phyloP scores from a whole-genome alignment of 2,329 filamentous ascomycete species.

The Malbranchea zuffiana region DNA sequence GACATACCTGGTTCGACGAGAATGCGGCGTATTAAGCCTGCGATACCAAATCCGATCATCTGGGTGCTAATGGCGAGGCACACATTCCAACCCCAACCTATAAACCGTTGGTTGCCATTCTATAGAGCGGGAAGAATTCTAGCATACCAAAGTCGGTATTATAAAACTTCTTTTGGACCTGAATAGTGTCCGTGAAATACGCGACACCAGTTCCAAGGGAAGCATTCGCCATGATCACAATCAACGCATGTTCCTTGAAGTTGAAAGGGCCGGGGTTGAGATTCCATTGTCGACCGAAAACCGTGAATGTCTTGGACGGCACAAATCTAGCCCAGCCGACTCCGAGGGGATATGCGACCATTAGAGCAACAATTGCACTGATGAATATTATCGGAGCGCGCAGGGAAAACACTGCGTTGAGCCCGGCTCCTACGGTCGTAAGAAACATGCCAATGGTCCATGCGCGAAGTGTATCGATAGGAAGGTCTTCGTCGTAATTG shows the following conservation, averaged over 20 bases:
- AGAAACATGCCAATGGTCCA: constrained; percentile 53
- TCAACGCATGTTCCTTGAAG: constrained; percentile 38
- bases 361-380: constrained; percentile 52
- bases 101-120: no score
- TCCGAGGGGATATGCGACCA: constrained; percentile 48
- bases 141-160: constrained; percentile 51
- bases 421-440: constrained; percentile 50
- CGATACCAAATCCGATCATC: constrained; percentile 58
- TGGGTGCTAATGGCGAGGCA: constrained; percentile 58
- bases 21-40: constrained; percentile 56
- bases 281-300: constrained; percentile 31
- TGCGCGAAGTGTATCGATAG: constrained; percentile 54
- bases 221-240: constrained; percentile 50
- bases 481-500: constrained; percentile 54
- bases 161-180: constrained; percentile 62
- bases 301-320: constrained; percentile 26
- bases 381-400: constrained; percentile 50
- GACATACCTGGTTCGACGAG: constrained; percentile 32
- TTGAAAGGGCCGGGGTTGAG: constrained; percentile 38
- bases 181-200: constrained; percentile 63
- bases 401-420: constrained; percentile 49
- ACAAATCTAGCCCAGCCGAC: constrained; percentile 31
- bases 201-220: constrained; percentile 50
- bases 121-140: neutral
- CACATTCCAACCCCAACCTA: constrained; percentile 49